Percentiles rank a stretch among this genome's conserved stretches.
phyloP scores from a whole-genome alignment of 164 flowering plant genomes.

The Macadamia integrifolia region DNA sequence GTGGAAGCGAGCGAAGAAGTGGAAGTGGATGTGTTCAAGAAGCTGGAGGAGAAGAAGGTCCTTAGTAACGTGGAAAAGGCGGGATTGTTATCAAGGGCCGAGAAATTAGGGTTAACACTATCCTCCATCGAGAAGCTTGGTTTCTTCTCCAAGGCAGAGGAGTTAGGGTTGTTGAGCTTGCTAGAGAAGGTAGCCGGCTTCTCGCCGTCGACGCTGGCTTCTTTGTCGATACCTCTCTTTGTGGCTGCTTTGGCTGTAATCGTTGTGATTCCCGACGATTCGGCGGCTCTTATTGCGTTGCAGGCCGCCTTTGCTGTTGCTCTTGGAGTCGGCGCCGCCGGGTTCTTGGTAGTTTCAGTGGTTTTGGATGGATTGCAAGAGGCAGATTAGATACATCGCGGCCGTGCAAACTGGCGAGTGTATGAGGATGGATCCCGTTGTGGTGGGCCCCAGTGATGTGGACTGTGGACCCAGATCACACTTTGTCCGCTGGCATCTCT shows the following conservation, averaged over 20 bases:
- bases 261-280: constrained; percentile 83
- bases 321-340: constrained; percentile 48
- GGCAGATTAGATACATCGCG: constrained; percentile 39
- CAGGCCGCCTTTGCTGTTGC: constrained; percentile 59
- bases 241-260: constrained; percentile 59
- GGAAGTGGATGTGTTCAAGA: constrained; percentile 80
- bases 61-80: constrained; percentile 81
- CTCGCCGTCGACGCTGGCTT: constrained; percentile 67
- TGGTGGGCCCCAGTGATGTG: no score
- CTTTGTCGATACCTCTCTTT: constrained; percentile 58
- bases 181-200: constrained; percentile 49
- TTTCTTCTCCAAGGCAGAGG: constrained; percentile 84
- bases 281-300: constrained; percentile 52
- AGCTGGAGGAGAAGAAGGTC: constrained; percentile 70
- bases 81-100: constrained; percentile 79
- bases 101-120: constrained; percentile 69
- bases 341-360: constrained; percentile 69
- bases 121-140: constrained; percentile 83
- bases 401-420: no score
- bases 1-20: constrained; percentile 66
- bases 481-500: no score
- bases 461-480: no score
- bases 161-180: constrained; percentile 73
- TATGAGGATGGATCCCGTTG: no score
- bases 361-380: constrained; percentile 83